phyloP scores from a whole-genome alignment of 1,139 yeast genomes.

The Saccharomyces uvarum region DNA sequence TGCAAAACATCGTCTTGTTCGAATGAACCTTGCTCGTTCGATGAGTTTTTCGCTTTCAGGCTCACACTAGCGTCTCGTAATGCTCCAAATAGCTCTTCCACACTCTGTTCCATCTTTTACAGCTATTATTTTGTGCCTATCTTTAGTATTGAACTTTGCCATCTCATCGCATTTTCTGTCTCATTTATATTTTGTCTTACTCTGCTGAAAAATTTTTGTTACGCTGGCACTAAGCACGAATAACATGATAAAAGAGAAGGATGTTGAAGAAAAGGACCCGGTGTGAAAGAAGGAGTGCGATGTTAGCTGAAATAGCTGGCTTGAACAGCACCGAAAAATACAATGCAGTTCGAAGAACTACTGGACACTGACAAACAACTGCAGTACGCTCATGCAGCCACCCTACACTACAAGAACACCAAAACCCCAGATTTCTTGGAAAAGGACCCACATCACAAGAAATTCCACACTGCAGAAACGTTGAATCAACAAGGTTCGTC shows the following conservation, averaged over 20 bases:
- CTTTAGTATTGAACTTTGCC: neutral
- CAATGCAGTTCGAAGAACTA: constrained; percentile 2
- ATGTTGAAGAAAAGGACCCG: neutral
- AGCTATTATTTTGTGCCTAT: neutral
- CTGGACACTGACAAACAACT: constrained; percentile 11
- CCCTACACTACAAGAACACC: constrained; percentile 4
- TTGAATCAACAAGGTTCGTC: neutral
- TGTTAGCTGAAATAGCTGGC: neutral
- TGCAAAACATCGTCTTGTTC: constrained; percentile 17
- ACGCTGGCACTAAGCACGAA: constrained; percentile 1
- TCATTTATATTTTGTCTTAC: constrained; percentile 1
- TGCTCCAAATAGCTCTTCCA: neutral
- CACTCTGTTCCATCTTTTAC: neutral
- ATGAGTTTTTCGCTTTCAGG: neutral
- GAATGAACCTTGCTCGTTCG: constrained; percentile 1
- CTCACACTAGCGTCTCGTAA: neutral
- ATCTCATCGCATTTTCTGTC: neutral
- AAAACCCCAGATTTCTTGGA: constrained; percentile 6
- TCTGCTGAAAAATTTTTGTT: constrained; percentile 4
- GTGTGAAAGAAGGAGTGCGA: neutral
- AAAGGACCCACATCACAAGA: constrained; percentile 6
- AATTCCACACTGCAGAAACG: neutral
- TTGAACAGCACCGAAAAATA: neutral
- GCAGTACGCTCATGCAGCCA: constrained; percentile 11
- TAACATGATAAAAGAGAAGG: neutral